A percentile compares a stretch with the other conserved stretches of the same genome.
Evolutionary conservation across 306 rosid species (phyloP).

Genomic region (Notholithocarpus densiflorus): DNA sequence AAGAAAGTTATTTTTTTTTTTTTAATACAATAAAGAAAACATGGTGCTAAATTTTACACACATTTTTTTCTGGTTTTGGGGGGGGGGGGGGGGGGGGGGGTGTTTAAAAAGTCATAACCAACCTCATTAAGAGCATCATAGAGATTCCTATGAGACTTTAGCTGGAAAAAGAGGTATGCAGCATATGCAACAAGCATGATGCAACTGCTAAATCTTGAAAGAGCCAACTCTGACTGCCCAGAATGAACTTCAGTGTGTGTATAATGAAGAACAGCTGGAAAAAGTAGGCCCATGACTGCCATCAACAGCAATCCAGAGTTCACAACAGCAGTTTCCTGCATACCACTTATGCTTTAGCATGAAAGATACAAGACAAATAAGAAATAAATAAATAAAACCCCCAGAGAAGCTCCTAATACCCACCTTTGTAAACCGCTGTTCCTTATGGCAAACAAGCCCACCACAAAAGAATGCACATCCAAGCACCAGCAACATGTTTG

Average conservation of each 20-base stretch:
- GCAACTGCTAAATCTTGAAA: conserved; percentile 67
- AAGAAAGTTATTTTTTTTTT: rapidly evolving
- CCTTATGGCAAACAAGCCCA: conserved; percentile 61
- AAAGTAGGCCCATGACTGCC: conserved; percentile 70
- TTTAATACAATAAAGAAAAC: no score
- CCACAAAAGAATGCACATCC: conserved; percentile 88
- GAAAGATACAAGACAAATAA: background rate
- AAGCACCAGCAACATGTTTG: conserved; percentile 88
- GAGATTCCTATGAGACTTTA: conserved; percentile 43
- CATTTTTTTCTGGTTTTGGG: no score
- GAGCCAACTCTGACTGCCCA: conserved; percentile 65
- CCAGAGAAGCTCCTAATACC: background rate
- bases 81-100: background rate
- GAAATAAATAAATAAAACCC: background rate
- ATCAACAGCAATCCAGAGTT: conserved; percentile 66
- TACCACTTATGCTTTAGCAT: conserved; percentile 22
- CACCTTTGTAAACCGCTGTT: conserved; percentile 79
- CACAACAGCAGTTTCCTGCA: conserved; percentile 64
- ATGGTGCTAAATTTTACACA: background rate
- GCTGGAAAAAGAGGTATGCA: conserved; percentile 72
- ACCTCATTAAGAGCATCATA: conserved; percentile 61
- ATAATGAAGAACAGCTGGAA: conserved; percentile 66
- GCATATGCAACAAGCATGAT: conserved; percentile 73
- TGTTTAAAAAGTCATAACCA: conserved; percentile 1
- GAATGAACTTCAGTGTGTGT: conserved; percentile 58